Evolutionary conservation across 208 protist species (phyloP), one percentile per base, ranked within the genome.

Genomic region (Tritrichomonas foetus): DNA sequence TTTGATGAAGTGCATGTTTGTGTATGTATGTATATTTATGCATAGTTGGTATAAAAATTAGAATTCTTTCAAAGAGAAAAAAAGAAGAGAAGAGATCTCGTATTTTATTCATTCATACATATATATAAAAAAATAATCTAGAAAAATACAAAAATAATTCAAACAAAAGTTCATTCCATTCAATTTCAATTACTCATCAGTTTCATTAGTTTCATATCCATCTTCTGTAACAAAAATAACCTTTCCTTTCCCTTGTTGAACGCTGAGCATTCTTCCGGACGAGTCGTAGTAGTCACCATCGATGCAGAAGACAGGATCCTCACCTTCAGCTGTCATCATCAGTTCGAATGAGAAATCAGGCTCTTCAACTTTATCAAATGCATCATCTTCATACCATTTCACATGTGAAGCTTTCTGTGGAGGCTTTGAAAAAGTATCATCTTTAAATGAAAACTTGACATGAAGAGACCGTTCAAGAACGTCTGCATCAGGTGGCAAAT

Each of bases 181-280:
- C n/a, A n/a, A n/a, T n/a, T n/a, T n/a, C n/a, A n/a, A n/a, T n/a
- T n/a, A n/a, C n/a, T n/a, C n/a, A n/a, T n/a, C 66, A 22, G 30
- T 9, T 47, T 78, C 14, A 27, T 47, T 47, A 36, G 14, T 78
- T 78, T 78, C 36, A 25, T 84, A 47, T 25, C 74, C 74, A 25
- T 84, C n/a, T 53, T 84, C 74, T n/a, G 74, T 84, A 20, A 84
- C 74, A 84, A 84, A 84, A 44, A 84, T n/a, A 84, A 53, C 74
- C 3, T n/a, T 13, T 25, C 25, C 25, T 53, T 84, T 84, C 3
- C 74, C 74, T 84, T 84, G 74, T 53, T 84, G 74, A 49, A 84
- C 74, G n/a, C n/a, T 84, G 3, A 84, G 44, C 5, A 84, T 14
- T 1, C 74, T 16, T 30, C 74, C 74, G 2, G 74, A 84, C 2